Evolutionary conservation across 192 early-diverging fungal species (phyloP).

Genomic region (Mortierella alpina): DNA sequence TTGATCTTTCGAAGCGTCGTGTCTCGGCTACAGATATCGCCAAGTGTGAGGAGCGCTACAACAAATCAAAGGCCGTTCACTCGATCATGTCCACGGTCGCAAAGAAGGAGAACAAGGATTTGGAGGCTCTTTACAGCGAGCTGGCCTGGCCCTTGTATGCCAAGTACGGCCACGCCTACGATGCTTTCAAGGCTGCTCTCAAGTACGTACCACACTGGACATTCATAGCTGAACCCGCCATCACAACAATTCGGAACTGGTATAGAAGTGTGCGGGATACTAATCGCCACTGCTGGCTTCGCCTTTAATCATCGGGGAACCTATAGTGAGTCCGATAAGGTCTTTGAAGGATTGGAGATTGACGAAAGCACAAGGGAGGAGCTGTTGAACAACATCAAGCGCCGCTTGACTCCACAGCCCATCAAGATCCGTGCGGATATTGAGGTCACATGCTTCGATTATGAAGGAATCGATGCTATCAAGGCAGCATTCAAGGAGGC

Average conservation of each 20-base stretch:
- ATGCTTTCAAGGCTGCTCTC: conserved; percentile 96
- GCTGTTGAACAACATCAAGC: conserved; percentile 85
- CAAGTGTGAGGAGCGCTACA: conserved; percentile 93
- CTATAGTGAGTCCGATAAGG: conserved; percentile 81
- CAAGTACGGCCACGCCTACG: conserved; percentile 96
- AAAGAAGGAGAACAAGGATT: conserved; percentile 80
- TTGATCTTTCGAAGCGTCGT: conserved; percentile 96
- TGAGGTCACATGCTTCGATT: conserved; percentile 92
- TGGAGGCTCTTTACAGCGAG: conserved; percentile 85
- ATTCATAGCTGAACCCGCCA: no score
- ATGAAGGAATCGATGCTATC: conserved; percentile 96
- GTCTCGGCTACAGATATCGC: conserved; percentile 90
- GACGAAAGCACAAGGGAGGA: conserved; percentile 71
- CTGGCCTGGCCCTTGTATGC: conserved; percentile 96
- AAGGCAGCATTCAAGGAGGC: conserved; percentile 87
- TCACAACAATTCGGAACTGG: no score
- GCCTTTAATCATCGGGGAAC: conserved; percentile 89
- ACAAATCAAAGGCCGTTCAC: conserved; percentile 92
- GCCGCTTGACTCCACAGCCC: conserved; percentile 94
- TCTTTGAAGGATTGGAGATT: conserved; percentile 86
- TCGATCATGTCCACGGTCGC: conserved; percentile 91
- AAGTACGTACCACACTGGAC: conserved; percentile 59
- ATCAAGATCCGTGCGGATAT: conserved; percentile 97
- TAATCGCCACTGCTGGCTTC: no score
- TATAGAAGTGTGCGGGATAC: no score